phyloP scores from a whole-genome alignment of 2,329 filamentous ascomycete species.

The Paecilomyces formosus region DNA sequence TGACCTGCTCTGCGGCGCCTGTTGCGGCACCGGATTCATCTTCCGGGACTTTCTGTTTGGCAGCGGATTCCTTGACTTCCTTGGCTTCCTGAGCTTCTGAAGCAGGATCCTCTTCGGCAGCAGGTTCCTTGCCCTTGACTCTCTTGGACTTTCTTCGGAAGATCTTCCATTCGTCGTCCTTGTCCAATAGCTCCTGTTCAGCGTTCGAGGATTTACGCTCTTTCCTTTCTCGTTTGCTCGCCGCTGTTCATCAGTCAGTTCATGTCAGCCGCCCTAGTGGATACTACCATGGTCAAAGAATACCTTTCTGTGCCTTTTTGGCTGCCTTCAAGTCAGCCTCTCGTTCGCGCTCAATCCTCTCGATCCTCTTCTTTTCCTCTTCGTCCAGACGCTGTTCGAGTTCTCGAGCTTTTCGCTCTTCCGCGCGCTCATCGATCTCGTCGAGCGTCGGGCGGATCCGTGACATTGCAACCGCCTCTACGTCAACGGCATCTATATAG shows the following conservation, averaged over 20 bases:
- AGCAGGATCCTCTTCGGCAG: conserved; percentile 1
- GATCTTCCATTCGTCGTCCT: conserved; percentile 8
- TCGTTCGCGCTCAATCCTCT: conserved; percentile 34
- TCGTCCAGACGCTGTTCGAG: conserved; percentile 56
- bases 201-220: conserved; percentile 11
- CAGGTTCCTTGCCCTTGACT: conserved; percentile 8
- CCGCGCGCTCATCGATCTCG: conserved; percentile 73
- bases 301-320: conserved; percentile 21
- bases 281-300: conserved; percentile 3
- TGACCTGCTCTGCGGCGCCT: conserved; percentile 4
- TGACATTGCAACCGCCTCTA: conserved; percentile 70
- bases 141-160: conserved; percentile 22
- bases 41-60: neutral
- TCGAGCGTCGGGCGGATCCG: conserved; percentile 77
- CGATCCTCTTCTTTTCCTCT: conserved; percentile 56
- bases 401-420: conserved; percentile 61
- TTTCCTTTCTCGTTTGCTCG: conserved; percentile 12
- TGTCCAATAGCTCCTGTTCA: neutral
- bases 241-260: conserved; percentile 7
- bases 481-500: conserved; percentile 68
- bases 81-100: neutral
- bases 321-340: conserved; percentile 29
- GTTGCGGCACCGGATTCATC: conserved; percentile 2
- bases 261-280: neutral
- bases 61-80: neutral